Conservation (phyloP, 2,329 filamentous ascomycete species). For the Colletotrichum truncatum region DNA sequence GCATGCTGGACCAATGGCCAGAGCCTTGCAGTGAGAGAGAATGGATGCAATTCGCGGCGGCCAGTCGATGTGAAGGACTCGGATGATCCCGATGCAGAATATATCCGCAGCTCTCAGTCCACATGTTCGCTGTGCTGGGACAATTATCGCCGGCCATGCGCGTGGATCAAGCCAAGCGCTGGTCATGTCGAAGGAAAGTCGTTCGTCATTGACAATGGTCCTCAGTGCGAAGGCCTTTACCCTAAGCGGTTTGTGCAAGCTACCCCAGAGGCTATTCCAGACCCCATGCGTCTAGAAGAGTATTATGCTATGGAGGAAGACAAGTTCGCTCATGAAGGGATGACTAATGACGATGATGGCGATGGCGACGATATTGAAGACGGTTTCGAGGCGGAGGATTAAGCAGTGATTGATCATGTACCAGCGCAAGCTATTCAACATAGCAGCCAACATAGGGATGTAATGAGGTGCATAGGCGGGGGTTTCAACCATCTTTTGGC, state of each 20-base stretch:
- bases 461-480: too few relatives aligned
- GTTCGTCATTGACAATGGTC: background rate
- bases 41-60: background rate
- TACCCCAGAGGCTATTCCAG: background rate
- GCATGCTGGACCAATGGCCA: background rate
- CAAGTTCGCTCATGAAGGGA: background rate
- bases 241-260: background rate
- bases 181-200: background rate
- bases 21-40: background rate
- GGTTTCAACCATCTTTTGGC: too few relatives aligned
- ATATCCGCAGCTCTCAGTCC: background rate
- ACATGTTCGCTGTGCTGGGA: background rate
- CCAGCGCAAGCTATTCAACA: too few relatives aligned
- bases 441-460: too few relatives aligned
- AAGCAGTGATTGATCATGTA: too few relatives aligned
- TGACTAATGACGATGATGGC: too few relatives aligned
- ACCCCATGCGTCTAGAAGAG: background rate
- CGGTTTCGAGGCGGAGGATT: too few relatives aligned
- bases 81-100: background rate
- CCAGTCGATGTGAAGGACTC: background rate
- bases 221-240: background rate
- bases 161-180: background rate
- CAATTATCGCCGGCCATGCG: background rate
- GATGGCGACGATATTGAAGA: too few relatives aligned
- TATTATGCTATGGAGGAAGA: background rate